Base-by-base conservation (phyloP, 2,329 filamentous ascomycete genomes). In the Lojkania enalia region DNA sequence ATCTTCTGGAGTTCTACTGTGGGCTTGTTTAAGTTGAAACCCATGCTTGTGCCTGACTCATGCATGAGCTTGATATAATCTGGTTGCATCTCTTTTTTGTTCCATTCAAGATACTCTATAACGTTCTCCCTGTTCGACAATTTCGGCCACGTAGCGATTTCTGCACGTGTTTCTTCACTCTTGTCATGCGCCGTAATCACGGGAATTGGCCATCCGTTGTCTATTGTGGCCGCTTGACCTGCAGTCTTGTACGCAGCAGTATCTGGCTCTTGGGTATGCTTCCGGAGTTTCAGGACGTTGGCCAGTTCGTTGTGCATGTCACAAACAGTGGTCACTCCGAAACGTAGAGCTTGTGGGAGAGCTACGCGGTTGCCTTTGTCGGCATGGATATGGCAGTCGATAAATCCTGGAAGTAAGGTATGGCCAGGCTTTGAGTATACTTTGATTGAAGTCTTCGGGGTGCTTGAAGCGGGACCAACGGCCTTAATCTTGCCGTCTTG, bases 61-160 rank as follows among this genome's bases (percentile, higher is more conserved):
- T 79, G 74, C 69, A 79, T 76, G 36, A 79, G 58, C 52, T 79
- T 79, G 55, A 78, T 75, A 58, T 77, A 78, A 46, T 77, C 71
- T 1, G 71, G 73, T 27, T 63, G 48, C 50, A 64, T 63, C 42
- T 77, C 72, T 9, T 59, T 60, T 9, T 69, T 49, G 2, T 69
- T 67, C 48, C 71, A 68, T 11, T 69, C 60, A 2, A 78, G 59
- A 46, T 73, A 78, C 13, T 67, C 55, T 1, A 68, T 50, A 1
- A 75, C 76, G 18, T 70, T 74, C 25, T 71, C 62, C 6, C 63
- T 53, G 3, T 66, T 69, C 4, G 63, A 65, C n/a, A 77, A 47
- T 30, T 74, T 73, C 4, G 77, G 76, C 76, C 76, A 79, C 3
- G 64, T 71, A 2, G 69, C 67, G 18, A 77, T 73, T 42, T 67